A percentile compares a stretch with the other conserved stretches of the same genome.
These are phyloP conservation scores for Metroxylon sagu DNA, from an alignment of 176 grass and related monocot genomes.

Conservation along the genomic window DNA sequence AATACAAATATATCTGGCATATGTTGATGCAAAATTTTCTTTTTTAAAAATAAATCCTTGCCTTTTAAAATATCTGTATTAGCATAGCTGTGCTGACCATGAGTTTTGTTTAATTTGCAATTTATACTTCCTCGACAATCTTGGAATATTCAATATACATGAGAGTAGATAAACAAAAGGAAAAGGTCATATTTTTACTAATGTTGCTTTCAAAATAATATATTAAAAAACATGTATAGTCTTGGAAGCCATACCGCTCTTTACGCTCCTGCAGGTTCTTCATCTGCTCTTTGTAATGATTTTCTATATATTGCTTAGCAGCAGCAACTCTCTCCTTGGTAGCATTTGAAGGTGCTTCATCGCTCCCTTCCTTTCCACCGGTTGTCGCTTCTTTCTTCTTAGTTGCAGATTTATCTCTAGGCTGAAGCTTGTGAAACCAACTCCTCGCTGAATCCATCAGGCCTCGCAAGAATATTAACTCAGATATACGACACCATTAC, in stretches of 20 bases:
- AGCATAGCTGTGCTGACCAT: no score
- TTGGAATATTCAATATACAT: no score
- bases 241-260: conserved; percentile 39
- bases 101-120: no score
- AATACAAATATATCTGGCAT: no score
- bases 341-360: conserved; percentile 66
- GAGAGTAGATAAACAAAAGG: no score
- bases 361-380: conserved; percentile 47
- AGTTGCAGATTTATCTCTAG: conserved; percentile 58
- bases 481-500: background rate
- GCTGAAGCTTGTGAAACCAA: conserved; percentile 90
- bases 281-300: conserved; percentile 94
- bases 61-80: no score
- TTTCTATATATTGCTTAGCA: conserved; percentile 93
- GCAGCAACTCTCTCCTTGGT: conserved; percentile 71
- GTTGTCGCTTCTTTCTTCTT: conserved; percentile 78
- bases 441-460: conserved; percentile 84
- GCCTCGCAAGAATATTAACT: conserved; percentile 13
- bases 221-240: no score
- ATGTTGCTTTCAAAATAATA: no score
- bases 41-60: no score
- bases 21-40: no score
- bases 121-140: no score
- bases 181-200: no score
- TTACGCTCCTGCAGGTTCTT: conserved; percentile 86